Percentiles rank a stretch among this genome's conserved stretches.
Evolutionary conservation across 331 rosid species (phyloP).

Genomic region (Pyracantha coccinea): DNA sequence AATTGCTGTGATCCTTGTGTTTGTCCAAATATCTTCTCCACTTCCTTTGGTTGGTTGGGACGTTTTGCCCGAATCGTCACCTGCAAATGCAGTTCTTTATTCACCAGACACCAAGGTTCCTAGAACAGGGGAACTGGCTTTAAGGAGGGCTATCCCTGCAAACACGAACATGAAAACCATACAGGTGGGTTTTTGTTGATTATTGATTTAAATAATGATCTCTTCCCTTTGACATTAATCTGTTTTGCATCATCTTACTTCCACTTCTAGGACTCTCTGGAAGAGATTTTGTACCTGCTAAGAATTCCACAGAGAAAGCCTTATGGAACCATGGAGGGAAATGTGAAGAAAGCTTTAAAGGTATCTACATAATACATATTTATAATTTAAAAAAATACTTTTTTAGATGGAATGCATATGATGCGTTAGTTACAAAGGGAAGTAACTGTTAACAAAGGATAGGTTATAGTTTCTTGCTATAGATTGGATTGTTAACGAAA

Average conservation of each 20-base stretch:
- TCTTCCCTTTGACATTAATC: conserved; percentile 4
- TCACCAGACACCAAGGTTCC: conserved; percentile 62
- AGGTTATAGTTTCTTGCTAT: neutral
- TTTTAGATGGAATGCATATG: neutral
- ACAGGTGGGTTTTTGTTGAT: conserved; percentile 43
- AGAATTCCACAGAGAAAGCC: conserved; percentile 95
- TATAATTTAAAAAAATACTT: neutral
- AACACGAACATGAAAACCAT: conserved; percentile 76
- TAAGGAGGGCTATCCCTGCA: conserved; percentile 88
- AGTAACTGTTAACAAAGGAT: neutral
- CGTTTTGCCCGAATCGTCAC: conserved; percentile 19
- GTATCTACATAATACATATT: conserved; percentile 16
- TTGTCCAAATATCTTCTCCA: conserved; percentile 38
- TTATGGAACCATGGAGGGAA: conserved; percentile 93
- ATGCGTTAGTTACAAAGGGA: neutral
- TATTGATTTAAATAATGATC: neutral
- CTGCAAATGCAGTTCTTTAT: conserved; percentile 48
- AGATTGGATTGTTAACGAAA: neutral
- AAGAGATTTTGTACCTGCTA: conserved; percentile 73
- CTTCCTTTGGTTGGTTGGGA: conserved; percentile 32
- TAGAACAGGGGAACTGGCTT: conserved; percentile 79
- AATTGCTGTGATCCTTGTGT: conserved; percentile 34
- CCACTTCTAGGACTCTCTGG: conserved; percentile 61
- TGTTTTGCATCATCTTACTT: conserved; percentile 7
- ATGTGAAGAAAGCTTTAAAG: conserved; percentile 89